Conservation (phyloP, 2,329 filamentous ascomycete genomes). For the Pochonia chlamydosporia region DNA sequence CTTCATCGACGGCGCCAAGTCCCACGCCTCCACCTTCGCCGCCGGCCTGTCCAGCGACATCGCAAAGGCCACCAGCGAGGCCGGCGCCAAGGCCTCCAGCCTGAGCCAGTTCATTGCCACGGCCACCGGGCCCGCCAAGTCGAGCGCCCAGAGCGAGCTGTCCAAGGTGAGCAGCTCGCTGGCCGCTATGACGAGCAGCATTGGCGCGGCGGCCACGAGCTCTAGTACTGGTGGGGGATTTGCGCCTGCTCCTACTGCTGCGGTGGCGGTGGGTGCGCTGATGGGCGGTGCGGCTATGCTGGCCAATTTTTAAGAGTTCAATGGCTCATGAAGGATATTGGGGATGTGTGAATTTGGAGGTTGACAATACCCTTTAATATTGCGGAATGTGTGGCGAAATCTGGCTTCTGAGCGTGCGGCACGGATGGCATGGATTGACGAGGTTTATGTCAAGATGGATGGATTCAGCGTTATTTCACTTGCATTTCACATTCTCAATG, state of each 20-base stretch:
- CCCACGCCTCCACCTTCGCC: constrained; percentile 6
- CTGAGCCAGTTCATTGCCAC: constrained; percentile 15
- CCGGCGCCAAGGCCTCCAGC: constrained; percentile 18
- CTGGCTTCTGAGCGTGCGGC: too few species aligned
- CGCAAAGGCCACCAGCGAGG: constrained; percentile 12
- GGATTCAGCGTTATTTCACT: too few species aligned
- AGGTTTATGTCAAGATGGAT: too few species aligned
- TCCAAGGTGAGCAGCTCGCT: constrained; percentile 12
- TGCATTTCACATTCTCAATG: too few species aligned
- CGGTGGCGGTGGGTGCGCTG: constrained; percentile 39
- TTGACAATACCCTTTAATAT: neutral
- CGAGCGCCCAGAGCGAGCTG: constrained; percentile 17
- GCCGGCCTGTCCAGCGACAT: constrained; percentile 10
- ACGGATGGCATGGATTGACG: too few species aligned
- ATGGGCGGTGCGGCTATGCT: constrained; percentile 40
- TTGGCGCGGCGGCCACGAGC: constrained; percentile 13
- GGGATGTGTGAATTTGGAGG: neutral
- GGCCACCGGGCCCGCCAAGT: constrained; percentile 15
- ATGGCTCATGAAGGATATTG: neutral
- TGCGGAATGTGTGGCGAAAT: too few species aligned
- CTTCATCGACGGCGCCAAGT: constrained; percentile 1
- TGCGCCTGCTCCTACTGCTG: constrained; percentile 33
- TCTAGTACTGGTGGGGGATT: constrained; percentile 15
- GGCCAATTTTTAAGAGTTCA: constrained; percentile 36
- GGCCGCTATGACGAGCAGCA: constrained; percentile 12